Conservation (phyloP, 306 rosid species). For the Cyamopsis tetragonoloba region DNA sequence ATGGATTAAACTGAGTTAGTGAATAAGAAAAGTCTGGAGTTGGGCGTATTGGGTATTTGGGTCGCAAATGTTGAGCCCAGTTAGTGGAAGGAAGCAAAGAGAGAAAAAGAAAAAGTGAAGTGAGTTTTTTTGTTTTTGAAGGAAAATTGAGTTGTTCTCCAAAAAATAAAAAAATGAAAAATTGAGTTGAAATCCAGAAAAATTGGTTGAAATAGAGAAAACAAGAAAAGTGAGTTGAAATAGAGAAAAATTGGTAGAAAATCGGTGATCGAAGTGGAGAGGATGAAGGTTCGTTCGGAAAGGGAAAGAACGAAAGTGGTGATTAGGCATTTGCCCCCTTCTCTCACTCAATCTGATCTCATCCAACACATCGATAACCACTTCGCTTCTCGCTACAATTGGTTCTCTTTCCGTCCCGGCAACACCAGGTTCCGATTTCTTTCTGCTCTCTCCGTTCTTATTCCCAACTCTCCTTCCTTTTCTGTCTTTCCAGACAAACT, state of each 20-base stretch:
- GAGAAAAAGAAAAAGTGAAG: background rate
- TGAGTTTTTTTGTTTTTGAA: background rate
- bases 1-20: too few species aligned
- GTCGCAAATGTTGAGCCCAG: background rate
- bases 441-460: too few species aligned
- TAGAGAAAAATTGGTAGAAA: background rate
- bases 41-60: background rate
- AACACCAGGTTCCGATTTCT: constrained; percentile 45
- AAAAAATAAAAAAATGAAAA: too few species aligned
- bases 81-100: background rate
- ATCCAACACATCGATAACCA: constrained; percentile 57
- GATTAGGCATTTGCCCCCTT: constrained; percentile 86
- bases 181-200: background rate
- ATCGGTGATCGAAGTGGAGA: background rate
- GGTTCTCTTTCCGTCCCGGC: constrained; percentile 72
- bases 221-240: too few species aligned
- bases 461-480: too few species aligned
- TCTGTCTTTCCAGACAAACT: too few species aligned
- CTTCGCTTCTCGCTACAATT: constrained; percentile 65
- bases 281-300: constrained; percentile 65
- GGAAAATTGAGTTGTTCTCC: background rate
- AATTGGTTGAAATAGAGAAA: background rate
- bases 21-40: too few species aligned
- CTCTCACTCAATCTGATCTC: constrained; percentile 83
- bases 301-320: constrained; percentile 76